Evolutionary conservation across 1,284 basidiomycete species (phyloP).

Genomic region (Moniliophthora roreri): DNA sequence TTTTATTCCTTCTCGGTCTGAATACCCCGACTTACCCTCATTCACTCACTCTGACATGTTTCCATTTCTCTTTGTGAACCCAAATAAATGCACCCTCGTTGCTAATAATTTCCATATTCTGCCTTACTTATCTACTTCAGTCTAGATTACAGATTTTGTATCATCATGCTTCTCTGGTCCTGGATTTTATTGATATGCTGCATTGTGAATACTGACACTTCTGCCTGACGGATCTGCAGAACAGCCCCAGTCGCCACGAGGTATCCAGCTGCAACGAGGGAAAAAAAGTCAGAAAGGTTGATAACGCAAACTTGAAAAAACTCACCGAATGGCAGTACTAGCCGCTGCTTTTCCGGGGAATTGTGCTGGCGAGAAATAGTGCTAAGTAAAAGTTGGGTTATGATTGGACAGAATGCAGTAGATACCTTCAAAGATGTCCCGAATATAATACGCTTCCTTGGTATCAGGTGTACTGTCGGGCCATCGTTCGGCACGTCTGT

Average conservation of each 20-base stretch:
- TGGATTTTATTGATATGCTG: constrained; percentile 65
- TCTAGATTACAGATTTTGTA: constrained; percentile 3
- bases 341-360: constrained; percentile 90
- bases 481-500: constrained; percentile 77
- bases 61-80: neutral
- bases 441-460: constrained; percentile 96
- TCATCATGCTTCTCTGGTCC: neutral
- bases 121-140: constrained; percentile 3
- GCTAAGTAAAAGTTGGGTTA: constrained; percentile 10
- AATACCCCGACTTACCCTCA: neutral
- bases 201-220: constrained; percentile 93
- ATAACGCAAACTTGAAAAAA: constrained; percentile 4
- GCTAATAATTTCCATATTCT: neutral
- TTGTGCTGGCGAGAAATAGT: constrained; percentile 41
- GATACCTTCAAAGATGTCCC: constrained; percentile 89
- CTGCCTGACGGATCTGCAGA: constrained; percentile 93
- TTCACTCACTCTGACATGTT: neutral
- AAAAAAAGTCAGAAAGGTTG: constrained; percentile 12
- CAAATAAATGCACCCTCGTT: neutral
- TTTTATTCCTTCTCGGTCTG: neutral
- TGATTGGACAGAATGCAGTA: constrained; percentile 8
- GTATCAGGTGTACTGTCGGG: constrained; percentile 87
- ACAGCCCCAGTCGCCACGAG: constrained; percentile 96
- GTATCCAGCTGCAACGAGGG: constrained; percentile 70
- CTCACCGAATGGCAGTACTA: constrained; percentile 86